Conservation (phyloP, 73 alveolate genomes). For the Paramecium caudatum region DNA sequence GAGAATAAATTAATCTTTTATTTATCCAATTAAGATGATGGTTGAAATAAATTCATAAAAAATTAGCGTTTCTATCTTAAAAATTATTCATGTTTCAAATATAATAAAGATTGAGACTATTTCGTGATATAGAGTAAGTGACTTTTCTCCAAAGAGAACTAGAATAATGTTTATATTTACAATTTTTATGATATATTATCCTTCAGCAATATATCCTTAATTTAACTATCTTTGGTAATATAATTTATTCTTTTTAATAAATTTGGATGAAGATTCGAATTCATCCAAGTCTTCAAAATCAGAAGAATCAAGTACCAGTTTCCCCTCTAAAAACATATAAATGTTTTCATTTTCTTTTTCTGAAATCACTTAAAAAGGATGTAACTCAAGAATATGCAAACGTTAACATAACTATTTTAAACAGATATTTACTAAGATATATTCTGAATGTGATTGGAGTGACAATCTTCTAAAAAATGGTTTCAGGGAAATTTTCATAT, state of each 20-base stretch:
- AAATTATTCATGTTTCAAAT: conserved; percentile 26
- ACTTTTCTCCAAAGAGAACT: conserved; percentile 25
- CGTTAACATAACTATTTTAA: conserved; percentile 21
- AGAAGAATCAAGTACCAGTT: conserved; percentile 1
- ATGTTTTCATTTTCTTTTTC: background rate
- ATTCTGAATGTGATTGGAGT: background rate
- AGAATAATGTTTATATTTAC: background rate
- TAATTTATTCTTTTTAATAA: background rate
- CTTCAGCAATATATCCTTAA: conserved; percentile 32
- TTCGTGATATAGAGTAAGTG: background rate
- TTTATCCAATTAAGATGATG: background rate
- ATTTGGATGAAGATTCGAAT: background rate
- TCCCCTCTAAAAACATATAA: conserved; percentile 21
- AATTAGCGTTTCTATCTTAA: conserved; percentile 21
- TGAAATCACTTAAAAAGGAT: conserved; percentile 5
- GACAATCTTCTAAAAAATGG: background rate
- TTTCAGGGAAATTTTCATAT: background rate
- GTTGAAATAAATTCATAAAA: background rate
- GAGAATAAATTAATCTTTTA: background rate
- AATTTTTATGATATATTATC: background rate
- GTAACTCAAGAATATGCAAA: background rate
- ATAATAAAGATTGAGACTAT: conserved; percentile 7
- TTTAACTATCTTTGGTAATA: conserved; percentile 1
- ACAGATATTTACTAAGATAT: conserved; percentile 2
- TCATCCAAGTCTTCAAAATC: background rate